Evolutionary conservation across 257 asterid genomes (phyloP).

Genomic region (Echium plantagineum): DNA sequence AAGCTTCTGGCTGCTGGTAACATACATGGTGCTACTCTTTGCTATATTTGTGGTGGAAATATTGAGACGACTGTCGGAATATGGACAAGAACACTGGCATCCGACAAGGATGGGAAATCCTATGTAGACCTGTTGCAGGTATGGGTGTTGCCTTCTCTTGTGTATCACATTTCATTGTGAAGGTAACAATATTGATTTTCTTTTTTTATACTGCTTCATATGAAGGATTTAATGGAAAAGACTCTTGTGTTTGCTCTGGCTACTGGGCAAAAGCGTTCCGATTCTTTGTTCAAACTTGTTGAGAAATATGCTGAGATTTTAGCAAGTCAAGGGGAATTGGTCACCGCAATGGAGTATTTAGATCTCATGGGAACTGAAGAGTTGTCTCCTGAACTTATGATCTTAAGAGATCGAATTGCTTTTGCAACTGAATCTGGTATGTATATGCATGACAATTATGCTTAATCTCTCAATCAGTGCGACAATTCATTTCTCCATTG

Average conservation of each 20-base stretch:
- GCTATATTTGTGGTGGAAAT: constrained; percentile 91
- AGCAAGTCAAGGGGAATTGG: constrained; percentile 90
- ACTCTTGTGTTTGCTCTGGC: constrained; percentile 87
- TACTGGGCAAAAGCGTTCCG: constrained; percentile 73
- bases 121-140: constrained; percentile 86
- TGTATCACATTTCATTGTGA: constrained; percentile 8
- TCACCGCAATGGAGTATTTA: constrained; percentile 84
- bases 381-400: constrained; percentile 68
- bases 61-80: constrained; percentile 84
- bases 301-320: constrained; percentile 96
- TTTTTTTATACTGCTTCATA: background rate
- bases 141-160: constrained; percentile 13
- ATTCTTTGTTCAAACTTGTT: constrained; percentile 71
- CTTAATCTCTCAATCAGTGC: background rate
- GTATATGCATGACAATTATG: background rate
- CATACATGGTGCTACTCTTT: constrained; percentile 76
- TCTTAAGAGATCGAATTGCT: constrained; percentile 81
- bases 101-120: constrained; percentile 62
- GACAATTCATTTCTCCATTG: background rate
- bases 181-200: constrained; percentile 10
- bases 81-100: constrained; percentile 69
- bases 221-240: constrained; percentile 93
- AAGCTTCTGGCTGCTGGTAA: constrained; percentile 79
- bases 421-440: constrained; percentile 67
- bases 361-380: constrained; percentile 85